Evolutionary conservation across 2,329 filamentous ascomycete species (phyloP).

Genomic region (Penicillium hesseltinei): DNA sequence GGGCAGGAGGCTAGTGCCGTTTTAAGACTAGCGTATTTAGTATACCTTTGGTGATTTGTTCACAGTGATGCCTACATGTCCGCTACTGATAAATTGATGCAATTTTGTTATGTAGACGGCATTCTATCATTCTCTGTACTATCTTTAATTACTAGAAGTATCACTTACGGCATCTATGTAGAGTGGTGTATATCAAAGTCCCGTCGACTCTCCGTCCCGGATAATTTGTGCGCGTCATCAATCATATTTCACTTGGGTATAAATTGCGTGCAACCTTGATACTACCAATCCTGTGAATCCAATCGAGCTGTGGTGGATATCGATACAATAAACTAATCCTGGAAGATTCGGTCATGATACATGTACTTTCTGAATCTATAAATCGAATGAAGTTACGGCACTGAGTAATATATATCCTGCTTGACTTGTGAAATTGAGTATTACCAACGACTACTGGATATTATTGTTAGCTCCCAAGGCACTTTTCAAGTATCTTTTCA

Average conservation of each 20-base stretch:
- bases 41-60: background rate
- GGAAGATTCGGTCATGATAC: background rate
- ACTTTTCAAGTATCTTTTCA: background rate
- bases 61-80: background rate
- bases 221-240: conserved; percentile 25
- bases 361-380: too few relatives aligned
- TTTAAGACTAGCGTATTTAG: background rate
- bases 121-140: too few relatives aligned
- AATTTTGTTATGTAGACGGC: background rate
- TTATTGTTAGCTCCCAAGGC: background rate
- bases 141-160: background rate
- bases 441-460: too few relatives aligned
- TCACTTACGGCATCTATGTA: background rate
- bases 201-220: background rate
- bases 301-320: background rate
- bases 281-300: too few relatives aligned
- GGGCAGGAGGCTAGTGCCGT: background rate
- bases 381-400: background rate
- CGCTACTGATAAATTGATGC: background rate
- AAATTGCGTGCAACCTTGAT: conserved; percentile 16
- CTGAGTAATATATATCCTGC: background rate
- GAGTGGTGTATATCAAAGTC: background rate
- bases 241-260: background rate
- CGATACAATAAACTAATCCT: background rate
- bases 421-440: too few relatives aligned